Evolutionary conservation across 371 early-diverging fungal species (phyloP), one percentile per base, ranked within the genome.

Genomic region (Batrachochytrium dendrobatidis): DNA sequence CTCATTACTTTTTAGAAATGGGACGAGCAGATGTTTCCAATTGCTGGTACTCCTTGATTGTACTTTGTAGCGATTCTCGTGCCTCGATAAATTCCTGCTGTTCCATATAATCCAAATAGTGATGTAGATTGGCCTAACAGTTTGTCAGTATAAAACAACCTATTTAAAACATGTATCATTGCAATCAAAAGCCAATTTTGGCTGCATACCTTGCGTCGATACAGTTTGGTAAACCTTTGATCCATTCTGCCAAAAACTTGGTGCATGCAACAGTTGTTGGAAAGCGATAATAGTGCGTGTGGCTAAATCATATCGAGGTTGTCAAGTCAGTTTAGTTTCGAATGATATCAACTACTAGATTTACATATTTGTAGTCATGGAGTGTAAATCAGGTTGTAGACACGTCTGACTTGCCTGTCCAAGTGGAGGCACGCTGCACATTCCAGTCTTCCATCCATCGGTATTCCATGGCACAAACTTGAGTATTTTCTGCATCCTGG

Each of bases 371-470:
- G 12, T 4, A 6, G 52, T 4, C 8, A 46, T 46, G 7, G 8
- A 28, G 24, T 24, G 26, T 24, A 46, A 8, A 33, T 15, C 39
- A 39, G 39, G 39, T 20, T 15, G 15, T 15, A 39, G 39, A 15
- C 15, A 20, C 39, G 20, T 20, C 39, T 15, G 28, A 17, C 56
- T 54, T 43, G 72, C 68, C 50, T 74, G 72, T 28, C 68, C 67
- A 0, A 74, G 1, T 17, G 82, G 71, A 12, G 82, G 76, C 2
- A 63, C 53, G 8, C 56, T 39, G 62, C 82, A 82, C 22, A 81
- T 44, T 0, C 82, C 81, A 12, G 75, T 76, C 53, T 82, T 82
- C 82, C 82, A 82, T 18, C 63, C 76, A 7, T 78, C 75, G 22
- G 44, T 39, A 57, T 81, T 81, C 82, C 81, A 82, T 24, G 24